Evolutionary conservation across 1,284 basidiomycete genomes (phyloP).

Genomic region (Singerocomus inundabilis): DNA sequence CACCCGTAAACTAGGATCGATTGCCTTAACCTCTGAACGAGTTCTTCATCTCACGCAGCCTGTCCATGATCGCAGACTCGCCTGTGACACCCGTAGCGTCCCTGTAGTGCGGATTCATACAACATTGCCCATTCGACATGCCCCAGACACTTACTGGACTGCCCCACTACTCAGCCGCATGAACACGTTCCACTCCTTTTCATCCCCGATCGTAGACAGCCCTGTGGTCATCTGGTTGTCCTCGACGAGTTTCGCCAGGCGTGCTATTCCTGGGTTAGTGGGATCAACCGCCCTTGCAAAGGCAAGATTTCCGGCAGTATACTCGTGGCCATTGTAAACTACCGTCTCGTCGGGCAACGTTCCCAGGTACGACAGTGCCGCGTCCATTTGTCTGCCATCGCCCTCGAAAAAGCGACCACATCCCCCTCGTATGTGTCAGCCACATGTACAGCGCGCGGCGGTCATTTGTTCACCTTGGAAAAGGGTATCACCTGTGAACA

Average conservation of each 20-base stretch:
- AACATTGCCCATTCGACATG: background rate
- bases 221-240: slow-evolving; percentile 66
- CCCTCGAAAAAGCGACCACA: slow-evolving; percentile 99
- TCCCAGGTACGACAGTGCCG: slow-evolving; percentile 73
- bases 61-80: slow-evolving; percentile 64
- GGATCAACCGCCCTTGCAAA: slow-evolving; percentile 72
- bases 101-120: slow-evolving; percentile 28
- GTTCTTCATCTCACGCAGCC: slow-evolving; percentile 84
- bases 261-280: slow-evolving; percentile 51
- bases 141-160: slow-evolving; percentile 50
- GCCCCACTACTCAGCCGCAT: slow-evolving; percentile 65
- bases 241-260: slow-evolving; percentile 53
- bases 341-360: slow-evolving; percentile 79
- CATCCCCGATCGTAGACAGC: slow-evolving; percentile 80
- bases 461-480: slow-evolving; percentile 47
- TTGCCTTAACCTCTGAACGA: slow-evolving; percentile 61
- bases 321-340: slow-evolving; percentile 93
- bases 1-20: too few relatives aligned
- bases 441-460: slow-evolving; percentile 48
- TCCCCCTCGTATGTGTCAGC: slow-evolving; percentile 91
- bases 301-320: slow-evolving; percentile 68
- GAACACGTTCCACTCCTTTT: slow-evolving; percentile 85
- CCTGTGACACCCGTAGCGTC: slow-evolving; percentile 45
- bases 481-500: slow-evolving; percentile 96
- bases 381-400: slow-evolving; percentile 81